A percentile compares a stretch with the other conserved stretches of the same genome.
Evolutionary conservation across 345 rosid species (phyloP).

Genomic region (Populus alba): DNA sequence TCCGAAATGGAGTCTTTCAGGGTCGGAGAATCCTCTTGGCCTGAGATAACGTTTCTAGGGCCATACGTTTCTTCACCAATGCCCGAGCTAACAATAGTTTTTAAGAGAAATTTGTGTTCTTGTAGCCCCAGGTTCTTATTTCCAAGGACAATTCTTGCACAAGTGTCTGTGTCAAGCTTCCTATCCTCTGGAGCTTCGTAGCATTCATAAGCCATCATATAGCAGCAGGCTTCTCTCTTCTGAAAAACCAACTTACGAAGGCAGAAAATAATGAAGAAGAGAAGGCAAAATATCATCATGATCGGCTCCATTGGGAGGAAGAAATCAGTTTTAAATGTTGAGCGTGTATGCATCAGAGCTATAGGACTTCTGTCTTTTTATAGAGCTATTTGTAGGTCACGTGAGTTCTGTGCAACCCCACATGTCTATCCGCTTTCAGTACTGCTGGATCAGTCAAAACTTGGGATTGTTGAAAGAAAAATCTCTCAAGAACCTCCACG

Average conservation of each 20-base stretch:
- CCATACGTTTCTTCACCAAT: slow-evolving; percentile 67
- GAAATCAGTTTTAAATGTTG: background rate
- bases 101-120: slow-evolving; percentile 59
- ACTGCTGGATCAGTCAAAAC: background rate
- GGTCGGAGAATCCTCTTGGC: slow-evolving; percentile 47
- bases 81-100: slow-evolving; percentile 61
- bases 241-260: slow-evolving; percentile 27
- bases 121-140: slow-evolving; percentile 59
- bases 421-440: background rate
- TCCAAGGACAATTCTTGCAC: slow-evolving; percentile 43
- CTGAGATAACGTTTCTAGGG: slow-evolving; percentile 51
- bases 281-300: slow-evolving; percentile 21
- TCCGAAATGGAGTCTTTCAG: slow-evolving; percentile 43
- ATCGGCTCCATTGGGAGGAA: slow-evolving; percentile 35
- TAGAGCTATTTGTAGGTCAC: background rate
- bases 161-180: slow-evolving; percentile 46
- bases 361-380: background rate
- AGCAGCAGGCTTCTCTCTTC: slow-evolving; percentile 45
- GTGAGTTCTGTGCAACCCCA: background rate
- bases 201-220: slow-evolving; percentile 69
- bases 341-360: no score
- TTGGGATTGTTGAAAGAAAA: background rate
- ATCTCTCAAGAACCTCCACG: background rate
- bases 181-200: slow-evolving; percentile 46
- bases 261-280: slow-evolving; percentile 27